A percentile compares a stretch with the other conserved stretches of the same genome.
Evolutionary conservation across 495 filamentous ascomycete species (phyloP).

Genomic region (Aspergillus affinis): DNA sequence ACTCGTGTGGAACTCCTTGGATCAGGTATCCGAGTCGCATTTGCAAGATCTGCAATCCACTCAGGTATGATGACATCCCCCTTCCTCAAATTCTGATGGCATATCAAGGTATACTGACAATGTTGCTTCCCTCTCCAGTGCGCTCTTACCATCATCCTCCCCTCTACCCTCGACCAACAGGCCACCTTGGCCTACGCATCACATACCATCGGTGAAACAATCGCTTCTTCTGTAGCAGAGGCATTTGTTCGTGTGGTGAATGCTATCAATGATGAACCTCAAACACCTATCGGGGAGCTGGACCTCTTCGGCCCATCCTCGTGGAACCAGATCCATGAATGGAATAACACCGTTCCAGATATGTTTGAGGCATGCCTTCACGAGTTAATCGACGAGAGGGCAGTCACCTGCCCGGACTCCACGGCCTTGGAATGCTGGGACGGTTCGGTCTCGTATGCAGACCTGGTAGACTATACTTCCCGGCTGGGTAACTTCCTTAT

Average conservation of each 20-base stretch:
- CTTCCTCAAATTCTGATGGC: background rate
- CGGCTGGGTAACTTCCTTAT: slow-evolving; percentile 23
- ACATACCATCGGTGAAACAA: slow-evolving; percentile 11
- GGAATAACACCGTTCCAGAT: slow-evolving; percentile 13
- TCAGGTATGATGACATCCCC: slow-evolving; percentile 6
- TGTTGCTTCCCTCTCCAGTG: background rate
- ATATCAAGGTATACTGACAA: slow-evolving; percentile 1
- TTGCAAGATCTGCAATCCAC: slow-evolving; percentile 6
- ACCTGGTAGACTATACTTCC: slow-evolving; percentile 21
- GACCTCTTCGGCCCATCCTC: slow-evolving; percentile 16
- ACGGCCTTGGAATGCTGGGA: slow-evolving; percentile 40
- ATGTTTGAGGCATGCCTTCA: slow-evolving; percentile 16
- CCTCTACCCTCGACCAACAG: slow-evolving; percentile 4
- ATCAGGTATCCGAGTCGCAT: background rate
- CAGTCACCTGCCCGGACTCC: slow-evolving; percentile 12
- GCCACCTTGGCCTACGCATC: slow-evolving; percentile 13
- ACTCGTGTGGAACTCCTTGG: slow-evolving; percentile 24
- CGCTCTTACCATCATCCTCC: slow-evolving; percentile 3
- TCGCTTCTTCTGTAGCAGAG: slow-evolving; percentile 13
- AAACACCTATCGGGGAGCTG: slow-evolving; percentile 15
- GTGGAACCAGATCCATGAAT: slow-evolving; percentile 14
- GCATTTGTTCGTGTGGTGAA: slow-evolving; percentile 9
- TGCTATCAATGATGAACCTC: slow-evolving; percentile 9
- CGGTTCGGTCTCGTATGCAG: slow-evolving; percentile 16
- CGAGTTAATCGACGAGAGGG: slow-evolving; percentile 14